These are phyloP conservation scores for Nephelium lappaceum DNA, from an alignment of 345 rosid species.

Conservation along the genomic window DNA sequence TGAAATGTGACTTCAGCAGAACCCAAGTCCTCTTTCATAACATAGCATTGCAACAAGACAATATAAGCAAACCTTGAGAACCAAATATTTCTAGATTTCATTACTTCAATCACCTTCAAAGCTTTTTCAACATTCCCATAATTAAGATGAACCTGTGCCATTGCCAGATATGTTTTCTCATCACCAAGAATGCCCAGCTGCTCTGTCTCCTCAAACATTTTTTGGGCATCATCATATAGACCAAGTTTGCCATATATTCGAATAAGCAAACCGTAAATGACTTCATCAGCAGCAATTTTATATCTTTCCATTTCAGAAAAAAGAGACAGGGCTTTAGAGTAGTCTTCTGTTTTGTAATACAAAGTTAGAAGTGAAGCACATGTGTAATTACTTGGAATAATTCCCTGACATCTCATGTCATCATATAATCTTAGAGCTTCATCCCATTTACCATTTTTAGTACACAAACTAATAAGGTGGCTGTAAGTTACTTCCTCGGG, in stretches of 20 bases:
- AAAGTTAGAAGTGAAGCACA: slow-evolving; percentile 91
- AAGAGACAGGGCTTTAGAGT: slow-evolving; percentile 81
- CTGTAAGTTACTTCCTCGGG: slow-evolving; percentile 88
- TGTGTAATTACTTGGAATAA: slow-evolving; percentile 82
- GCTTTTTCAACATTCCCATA: slow-evolving; percentile 71
- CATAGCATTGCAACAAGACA: slow-evolving; percentile 78
- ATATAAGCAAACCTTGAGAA: slow-evolving; percentile 82
- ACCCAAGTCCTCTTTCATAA: slow-evolving; percentile 58
- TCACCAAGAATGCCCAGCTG: slow-evolving; percentile 61
- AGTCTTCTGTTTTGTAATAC: slow-evolving; percentile 73
- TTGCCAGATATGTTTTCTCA: slow-evolving; percentile 89
- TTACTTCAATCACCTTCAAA: slow-evolving; percentile 53
- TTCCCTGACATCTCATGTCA: slow-evolving; percentile 68
- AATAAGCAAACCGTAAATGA: slow-evolving; percentile 83
- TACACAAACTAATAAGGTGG: slow-evolving; percentile 59
- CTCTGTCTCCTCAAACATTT: slow-evolving; percentile 63
- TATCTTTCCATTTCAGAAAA: slow-evolving; percentile 77
- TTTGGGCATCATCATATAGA: slow-evolving; percentile 75
- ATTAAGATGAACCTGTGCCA: slow-evolving; percentile 84
- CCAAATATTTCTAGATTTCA: slow-evolving; percentile 70
- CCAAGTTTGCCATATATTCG: slow-evolving; percentile 92
- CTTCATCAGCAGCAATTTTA: slow-evolving; percentile 75
- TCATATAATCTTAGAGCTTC: slow-evolving; percentile 63
- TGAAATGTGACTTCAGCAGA: slow-evolving; percentile 77
- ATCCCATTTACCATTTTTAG: slow-evolving; percentile 56